These are phyloP conservation scores for Trichosporon coremiiforme DNA, from an alignment of 1,284 basidiomycete species.

Conservation along the genomic window DNA sequence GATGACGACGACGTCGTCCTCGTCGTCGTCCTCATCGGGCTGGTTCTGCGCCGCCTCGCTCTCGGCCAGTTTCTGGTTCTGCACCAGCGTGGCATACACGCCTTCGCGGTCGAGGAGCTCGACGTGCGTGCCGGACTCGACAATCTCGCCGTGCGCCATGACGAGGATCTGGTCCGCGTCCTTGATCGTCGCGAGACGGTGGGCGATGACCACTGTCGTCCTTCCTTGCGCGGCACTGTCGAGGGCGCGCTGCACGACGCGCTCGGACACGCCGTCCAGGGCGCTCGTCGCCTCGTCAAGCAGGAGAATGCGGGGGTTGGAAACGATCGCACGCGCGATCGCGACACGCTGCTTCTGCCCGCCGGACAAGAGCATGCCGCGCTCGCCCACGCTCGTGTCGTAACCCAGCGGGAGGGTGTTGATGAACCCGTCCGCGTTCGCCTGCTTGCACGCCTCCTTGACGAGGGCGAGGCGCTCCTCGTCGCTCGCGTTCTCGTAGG, in stretches of 20 bases:
- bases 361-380: conserved; percentile 85
- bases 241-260: conserved; percentile 89
- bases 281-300: conserved; percentile 73
- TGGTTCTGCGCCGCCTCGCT: conserved; percentile 18
- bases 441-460: conserved; percentile 82
- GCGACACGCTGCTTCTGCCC: conserved; percentile 92
- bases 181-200: conserved; percentile 57
- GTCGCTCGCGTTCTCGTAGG: conserved; percentile 67
- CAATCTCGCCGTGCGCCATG: conserved; percentile 77
- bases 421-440: conserved; percentile 90
- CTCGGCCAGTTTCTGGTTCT: conserved; percentile 43
- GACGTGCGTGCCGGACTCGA: conserved; percentile 81
- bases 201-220: conserved; percentile 60
- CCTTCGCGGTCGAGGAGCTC: conserved; percentile 70
- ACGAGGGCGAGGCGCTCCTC: conserved; percentile 78
- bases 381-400: conserved; percentile 88
- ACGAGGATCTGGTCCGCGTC: conserved; percentile 76
- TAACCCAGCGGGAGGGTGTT: conserved; percentile 80
- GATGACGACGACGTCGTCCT: conserved; percentile 2
- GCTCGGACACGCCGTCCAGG: conserved; percentile 85
- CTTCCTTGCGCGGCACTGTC: conserved; percentile 77
- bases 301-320: conserved; percentile 66
- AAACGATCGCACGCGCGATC: conserved; percentile 89
- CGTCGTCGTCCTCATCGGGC: conserved; percentile 9
- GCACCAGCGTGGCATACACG: conserved; percentile 52